Evolutionary conservation across 805 yeast genomes (phyloP), one percentile per base, ranked within the genome.

Genomic region (Lipomyces starkeyi): DNA sequence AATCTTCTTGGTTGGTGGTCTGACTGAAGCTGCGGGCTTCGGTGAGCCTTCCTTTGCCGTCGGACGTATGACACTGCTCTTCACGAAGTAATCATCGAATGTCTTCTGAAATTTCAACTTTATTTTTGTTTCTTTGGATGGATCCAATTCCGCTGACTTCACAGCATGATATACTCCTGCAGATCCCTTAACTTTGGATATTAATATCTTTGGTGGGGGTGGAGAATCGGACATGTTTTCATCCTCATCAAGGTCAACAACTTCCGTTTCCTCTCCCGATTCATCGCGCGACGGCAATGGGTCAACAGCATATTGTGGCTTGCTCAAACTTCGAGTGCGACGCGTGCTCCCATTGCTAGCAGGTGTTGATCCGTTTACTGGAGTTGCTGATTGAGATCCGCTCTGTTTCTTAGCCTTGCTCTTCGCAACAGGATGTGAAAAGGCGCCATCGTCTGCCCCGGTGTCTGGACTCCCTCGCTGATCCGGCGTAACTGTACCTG

Each of bases 31-130:
- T 54, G 32, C 27, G 17, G 57, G 32, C 34, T 29, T 54, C 34
- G 25, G 17, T 20, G 32, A 22, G 2, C 17, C 49, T 25, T 29
- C 56, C 56, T 53, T 22, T 17, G 29, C 32, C 22, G 64, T 32
- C 22, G 34, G 43, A 13, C 69, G 66, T 35, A 56, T 53, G 34
- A 60, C 52, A 37, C 70, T 67, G 14, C 43, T 57, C 14, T 27
- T 49, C 32, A 67, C 70, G 29, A 58, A 34, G 58, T 67, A 67
- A 35, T 67, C 70, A 40, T 63, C 67, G 47, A 67, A 67, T 5
- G 59, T 58, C 52, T 60, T 63, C 22, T 67, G 67, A 58, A 67
- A 67, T 47, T 67, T 67, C 37, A 64, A 56, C 56, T 59, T 62
- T 55, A 67, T 63, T 40, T 58, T 64, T 8, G 65, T 58, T 17